phyloP scores from a whole-genome alignment of 306 rosid species.

The Sicyos edulis region DNA sequence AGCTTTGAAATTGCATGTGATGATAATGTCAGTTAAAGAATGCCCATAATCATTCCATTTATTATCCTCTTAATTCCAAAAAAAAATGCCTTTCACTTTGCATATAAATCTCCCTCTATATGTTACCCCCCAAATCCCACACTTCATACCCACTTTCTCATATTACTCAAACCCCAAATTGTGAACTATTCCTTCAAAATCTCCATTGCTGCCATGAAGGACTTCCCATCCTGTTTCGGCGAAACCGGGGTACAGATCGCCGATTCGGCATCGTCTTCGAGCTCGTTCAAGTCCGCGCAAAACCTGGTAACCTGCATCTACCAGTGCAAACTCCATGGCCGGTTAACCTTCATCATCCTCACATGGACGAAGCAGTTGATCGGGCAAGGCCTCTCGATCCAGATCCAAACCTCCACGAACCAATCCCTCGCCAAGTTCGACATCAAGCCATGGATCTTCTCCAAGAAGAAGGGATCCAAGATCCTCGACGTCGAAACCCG shows the following conservation, averaged over 20 bases:
- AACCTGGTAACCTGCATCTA: constrained; percentile 73
- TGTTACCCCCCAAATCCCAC: neutral
- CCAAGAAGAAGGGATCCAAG: constrained; percentile 69
- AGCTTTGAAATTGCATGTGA: neutral
- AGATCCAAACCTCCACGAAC: constrained; percentile 47
- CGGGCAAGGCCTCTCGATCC: constrained; percentile 80
- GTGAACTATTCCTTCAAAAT: constrained; percentile 20
- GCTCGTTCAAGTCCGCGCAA: constrained; percentile 48
- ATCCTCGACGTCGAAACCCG: constrained; percentile 53
- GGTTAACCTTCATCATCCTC: constrained; percentile 56
- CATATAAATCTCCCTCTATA: neutral
- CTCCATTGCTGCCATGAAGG: constrained; percentile 45
- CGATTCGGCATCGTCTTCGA: constrained; percentile 45
- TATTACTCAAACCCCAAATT: constrained; percentile 12
- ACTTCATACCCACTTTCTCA: neutral
- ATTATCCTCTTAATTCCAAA: neutral
- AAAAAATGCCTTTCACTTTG: neutral
- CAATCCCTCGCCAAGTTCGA: constrained; percentile 66
- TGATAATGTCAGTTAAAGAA: constrained; percentile 13
- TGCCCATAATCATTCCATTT: constrained; percentile 10
- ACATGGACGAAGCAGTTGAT: constrained; percentile 78
- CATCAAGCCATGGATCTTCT: constrained; percentile 86
- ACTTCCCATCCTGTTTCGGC: constrained; percentile 90
- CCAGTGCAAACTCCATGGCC: constrained; percentile 45
- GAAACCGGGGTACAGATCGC: constrained; percentile 83